Percentiles rank a stretch among this genome's conserved stretches.
Evolutionary conservation across 257 asterid species (phyloP).

Genomic region (Eustoma russellianum): DNA sequence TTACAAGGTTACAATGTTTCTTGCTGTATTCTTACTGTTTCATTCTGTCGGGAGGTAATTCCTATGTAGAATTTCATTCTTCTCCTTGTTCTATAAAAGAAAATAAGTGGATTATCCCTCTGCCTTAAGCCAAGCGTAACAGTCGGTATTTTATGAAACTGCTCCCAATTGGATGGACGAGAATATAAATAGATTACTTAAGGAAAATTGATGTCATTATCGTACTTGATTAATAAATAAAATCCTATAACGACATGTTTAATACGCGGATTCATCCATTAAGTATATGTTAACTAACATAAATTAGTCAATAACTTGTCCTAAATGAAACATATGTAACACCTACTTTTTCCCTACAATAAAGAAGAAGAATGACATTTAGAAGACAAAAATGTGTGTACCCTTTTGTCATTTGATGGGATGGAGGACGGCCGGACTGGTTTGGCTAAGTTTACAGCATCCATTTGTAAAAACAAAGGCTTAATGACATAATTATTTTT

Average conservation of each 20-base stretch:
- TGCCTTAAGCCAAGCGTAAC: background rate
- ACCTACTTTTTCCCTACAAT: background rate
- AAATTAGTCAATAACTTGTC: too few relatives aligned
- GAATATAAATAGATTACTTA: too few relatives aligned
- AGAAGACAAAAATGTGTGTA: slow-evolving; percentile 2
- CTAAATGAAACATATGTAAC: too few relatives aligned
- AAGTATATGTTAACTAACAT: too few relatives aligned
- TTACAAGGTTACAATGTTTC: background rate
- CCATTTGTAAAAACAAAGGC: background rate
- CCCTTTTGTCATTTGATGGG: background rate
- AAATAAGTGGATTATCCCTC: slow-evolving; percentile 1
- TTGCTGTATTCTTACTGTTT: background rate
- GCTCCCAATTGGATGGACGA: background rate
- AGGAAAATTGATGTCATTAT: too few relatives aligned
- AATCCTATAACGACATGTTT: too few relatives aligned
- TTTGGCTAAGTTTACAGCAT: background rate
- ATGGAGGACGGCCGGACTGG: too few relatives aligned
- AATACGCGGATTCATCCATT: too few relatives aligned
- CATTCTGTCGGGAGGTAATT: background rate
- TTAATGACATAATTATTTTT: too few relatives aligned
- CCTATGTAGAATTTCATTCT: background rate
- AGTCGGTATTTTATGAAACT: background rate
- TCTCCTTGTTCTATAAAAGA: background rate
- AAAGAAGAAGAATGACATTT: slow-evolving; percentile 4
- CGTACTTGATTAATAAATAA: too few relatives aligned